Percentiles rank a stretch among this genome's conserved stretches.
phyloP scores from a whole-genome alignment of 1,284 basidiomycete genomes.

The Ganoderma boninense region DNA sequence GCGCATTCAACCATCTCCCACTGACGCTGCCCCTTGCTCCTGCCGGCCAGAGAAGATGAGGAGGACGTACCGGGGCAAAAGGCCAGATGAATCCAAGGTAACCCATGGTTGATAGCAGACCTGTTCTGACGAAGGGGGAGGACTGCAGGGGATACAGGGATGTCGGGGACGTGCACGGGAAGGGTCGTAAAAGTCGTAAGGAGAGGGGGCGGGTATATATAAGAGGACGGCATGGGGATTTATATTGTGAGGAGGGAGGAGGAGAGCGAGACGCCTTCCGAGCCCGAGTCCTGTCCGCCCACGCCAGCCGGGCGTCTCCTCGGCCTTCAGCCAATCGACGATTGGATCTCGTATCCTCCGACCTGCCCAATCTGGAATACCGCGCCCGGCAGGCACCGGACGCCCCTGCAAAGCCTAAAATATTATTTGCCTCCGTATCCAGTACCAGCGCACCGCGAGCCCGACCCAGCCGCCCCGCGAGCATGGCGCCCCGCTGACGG shows the following conservation, averaged over 20 bases:
- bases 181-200: slow-evolving; percentile 9
- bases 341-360: slow-evolving; percentile 26
- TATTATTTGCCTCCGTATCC: slow-evolving; percentile 1
- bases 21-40: background rate
- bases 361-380: slow-evolving; percentile 18
- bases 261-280: slow-evolving; percentile 17
- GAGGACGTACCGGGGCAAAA: slow-evolving; percentile 19
- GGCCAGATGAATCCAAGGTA: slow-evolving; percentile 31
- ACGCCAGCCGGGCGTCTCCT: slow-evolving; percentile 17
- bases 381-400: slow-evolving; percentile 26
- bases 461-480: background rate
- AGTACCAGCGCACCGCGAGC: background rate
- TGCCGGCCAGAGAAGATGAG: background rate
- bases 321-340: slow-evolving; percentile 28
- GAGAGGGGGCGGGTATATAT: slow-evolving; percentile 23
- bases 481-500: too few relatives aligned
- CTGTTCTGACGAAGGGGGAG: slow-evolving; percentile 13
- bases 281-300: slow-evolving; percentile 10
- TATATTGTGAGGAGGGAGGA: slow-evolving; percentile 22
- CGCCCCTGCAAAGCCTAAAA: slow-evolving; percentile 23
- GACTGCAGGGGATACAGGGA: slow-evolving; percentile 21
- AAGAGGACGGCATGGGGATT: slow-evolving; percentile 24
- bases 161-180: slow-evolving; percentile 19
- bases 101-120: slow-evolving; percentile 28
- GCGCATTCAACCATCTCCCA: background rate